phyloP scores from a whole-genome alignment of 2,329 filamentous ascomycete genomes.

The Tolypocladium guangdongense region DNA sequence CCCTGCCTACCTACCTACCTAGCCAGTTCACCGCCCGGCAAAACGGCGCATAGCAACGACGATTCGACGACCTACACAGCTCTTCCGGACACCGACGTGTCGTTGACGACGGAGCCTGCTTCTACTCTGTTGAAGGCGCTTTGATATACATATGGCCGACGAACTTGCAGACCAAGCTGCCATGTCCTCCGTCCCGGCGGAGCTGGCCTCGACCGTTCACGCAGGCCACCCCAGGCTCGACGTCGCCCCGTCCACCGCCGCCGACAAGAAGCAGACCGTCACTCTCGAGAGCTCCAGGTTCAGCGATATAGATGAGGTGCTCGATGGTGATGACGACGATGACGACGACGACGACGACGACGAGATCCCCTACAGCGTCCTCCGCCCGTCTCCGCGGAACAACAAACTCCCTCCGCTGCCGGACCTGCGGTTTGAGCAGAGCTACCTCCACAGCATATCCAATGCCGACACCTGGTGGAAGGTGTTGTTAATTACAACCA shows the following conservation, averaged over 20 bases:
- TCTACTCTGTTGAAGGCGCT: too few species aligned
- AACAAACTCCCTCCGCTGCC: slow-evolving; percentile 55
- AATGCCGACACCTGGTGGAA: slow-evolving; percentile 69
- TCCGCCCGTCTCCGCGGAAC: slow-evolving; percentile 40
- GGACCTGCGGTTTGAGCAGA: slow-evolving; percentile 94
- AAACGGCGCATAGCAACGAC: slow-evolving; percentile 6
- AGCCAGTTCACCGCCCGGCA: slow-evolving; percentile 20
- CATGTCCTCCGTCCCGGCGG: slow-evolving; percentile 48
- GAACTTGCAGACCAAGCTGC: slow-evolving; percentile 1
- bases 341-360: slow-evolving; percentile 45
- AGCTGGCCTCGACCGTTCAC: slow-evolving; percentile 72
- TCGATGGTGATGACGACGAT: slow-evolving; percentile 30
- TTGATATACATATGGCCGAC: background rate
- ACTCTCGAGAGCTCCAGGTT: slow-evolving; percentile 12
- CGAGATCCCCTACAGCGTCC: slow-evolving; percentile 57
- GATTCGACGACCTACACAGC: background rate
- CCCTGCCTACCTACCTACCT: too few species aligned
- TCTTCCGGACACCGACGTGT: background rate
- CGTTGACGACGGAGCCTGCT: background rate
- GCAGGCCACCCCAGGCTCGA: slow-evolving; percentile 64
- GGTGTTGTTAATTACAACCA: slow-evolving; percentile 71
- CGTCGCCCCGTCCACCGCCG: slow-evolving; percentile 67
- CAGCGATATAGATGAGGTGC: slow-evolving; percentile 9
- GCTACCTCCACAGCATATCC: slow-evolving; percentile 84
- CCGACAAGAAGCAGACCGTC: slow-evolving; percentile 39